Evolutionary conservation across 768 basidiomycete species (phyloP).

Genomic region (Podaxis rugospora): DNA sequence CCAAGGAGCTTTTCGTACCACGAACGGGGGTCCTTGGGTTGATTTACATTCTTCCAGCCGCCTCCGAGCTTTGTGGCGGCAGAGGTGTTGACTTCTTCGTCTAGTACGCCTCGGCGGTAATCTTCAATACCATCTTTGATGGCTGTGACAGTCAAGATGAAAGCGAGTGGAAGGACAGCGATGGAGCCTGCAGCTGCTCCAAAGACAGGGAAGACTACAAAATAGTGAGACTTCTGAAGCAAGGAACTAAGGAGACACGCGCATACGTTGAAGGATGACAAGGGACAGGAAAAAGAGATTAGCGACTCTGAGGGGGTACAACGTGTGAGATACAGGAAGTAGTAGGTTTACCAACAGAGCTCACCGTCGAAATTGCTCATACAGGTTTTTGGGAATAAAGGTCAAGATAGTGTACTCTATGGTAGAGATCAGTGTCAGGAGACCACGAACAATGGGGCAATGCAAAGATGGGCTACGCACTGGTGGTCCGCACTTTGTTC

Average conservation of each 20-base stretch:
- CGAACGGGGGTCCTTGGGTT: conserved; percentile 67
- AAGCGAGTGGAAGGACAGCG: conserved; percentile 79
- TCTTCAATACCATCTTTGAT: conserved; percentile 97
- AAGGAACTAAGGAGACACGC: neutral
- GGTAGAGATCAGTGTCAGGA: conserved; percentile 5
- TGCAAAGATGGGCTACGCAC: conserved; percentile 53
- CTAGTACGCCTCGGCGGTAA: conserved; percentile 81
- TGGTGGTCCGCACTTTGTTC: conserved; percentile 93
- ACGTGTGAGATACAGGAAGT: neutral
- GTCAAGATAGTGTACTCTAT: conserved; percentile 87
- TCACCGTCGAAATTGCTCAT: conserved; percentile 89
- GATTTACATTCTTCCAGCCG: conserved; percentile 86
- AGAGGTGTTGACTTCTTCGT: conserved; percentile 94
- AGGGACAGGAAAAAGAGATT: conserved; percentile 88
- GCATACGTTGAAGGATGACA: conserved; percentile 75
- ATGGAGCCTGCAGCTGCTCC: conserved; percentile 81
- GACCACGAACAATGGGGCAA: neutral
- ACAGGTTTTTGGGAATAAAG: conserved; percentile 91
- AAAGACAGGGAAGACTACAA: conserved; percentile 82
- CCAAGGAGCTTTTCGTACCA: conserved; percentile 75
- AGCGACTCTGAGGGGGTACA: conserved; percentile 52
- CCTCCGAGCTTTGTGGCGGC: conserved; percentile 86
- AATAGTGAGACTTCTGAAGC: conserved; percentile 1
- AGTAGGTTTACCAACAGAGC: conserved; percentile 14
- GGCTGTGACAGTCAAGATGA: conserved; percentile 85